These are phyloP conservation scores for Ophiostoma triangulosporum DNA, from an alignment of 2,329 filamentous ascomycete genomes.

Conservation along the genomic window DNA sequence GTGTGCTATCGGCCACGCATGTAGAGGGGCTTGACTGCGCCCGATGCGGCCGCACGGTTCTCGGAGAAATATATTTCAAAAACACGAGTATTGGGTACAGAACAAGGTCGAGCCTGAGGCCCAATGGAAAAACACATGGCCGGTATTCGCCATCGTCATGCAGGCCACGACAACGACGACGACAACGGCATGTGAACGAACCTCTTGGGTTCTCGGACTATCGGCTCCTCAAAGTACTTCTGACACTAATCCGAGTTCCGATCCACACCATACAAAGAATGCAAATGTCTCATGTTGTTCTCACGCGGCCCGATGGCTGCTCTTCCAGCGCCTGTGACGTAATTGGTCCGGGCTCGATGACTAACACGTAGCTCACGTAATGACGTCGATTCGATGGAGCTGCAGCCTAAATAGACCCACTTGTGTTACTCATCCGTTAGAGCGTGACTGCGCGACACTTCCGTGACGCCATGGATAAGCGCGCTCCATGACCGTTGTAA, in stretches of 20 bases:
- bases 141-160: neutral
- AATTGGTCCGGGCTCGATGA: neutral
- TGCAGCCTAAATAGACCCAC: neutral
- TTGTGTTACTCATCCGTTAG: neutral
- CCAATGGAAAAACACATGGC: neutral
- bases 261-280: neutral
- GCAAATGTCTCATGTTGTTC: neutral
- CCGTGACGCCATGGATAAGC: slow-evolving; percentile 2
- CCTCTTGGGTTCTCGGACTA: too few relatives aligned
- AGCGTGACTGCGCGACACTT: slow-evolving; percentile 13
- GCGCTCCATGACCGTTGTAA: neutral
- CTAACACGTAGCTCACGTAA: neutral
- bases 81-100: neutral
- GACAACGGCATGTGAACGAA: neutral
- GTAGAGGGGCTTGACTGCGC: neutral
- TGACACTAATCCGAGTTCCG: too few relatives aligned
- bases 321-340: neutral
- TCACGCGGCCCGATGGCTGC: neutral
- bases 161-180: neutral
- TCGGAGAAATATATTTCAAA: neutral
- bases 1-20: neutral
- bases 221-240: neutral
- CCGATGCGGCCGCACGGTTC: neutral
- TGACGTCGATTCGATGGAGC: neutral
- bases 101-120: neutral